These are phyloP conservation scores for Taphrina pruni DNA, from an alignment of 1,139 yeast genomes.

Conservation along the genomic window DNA sequence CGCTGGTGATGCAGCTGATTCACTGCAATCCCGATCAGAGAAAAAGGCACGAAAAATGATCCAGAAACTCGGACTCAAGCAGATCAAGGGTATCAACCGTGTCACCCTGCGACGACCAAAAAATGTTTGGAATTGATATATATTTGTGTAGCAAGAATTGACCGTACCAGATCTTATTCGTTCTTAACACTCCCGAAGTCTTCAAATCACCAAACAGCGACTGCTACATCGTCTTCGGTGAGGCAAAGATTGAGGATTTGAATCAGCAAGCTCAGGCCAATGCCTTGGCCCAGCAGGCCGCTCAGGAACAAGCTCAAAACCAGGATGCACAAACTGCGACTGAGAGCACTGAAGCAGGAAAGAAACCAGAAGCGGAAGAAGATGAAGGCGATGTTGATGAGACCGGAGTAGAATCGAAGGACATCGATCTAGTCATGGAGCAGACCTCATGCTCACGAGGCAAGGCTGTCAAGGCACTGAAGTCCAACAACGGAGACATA, in stretches of 20 bases:
- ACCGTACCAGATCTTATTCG: conserved; percentile 61
- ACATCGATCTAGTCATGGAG: conserved; percentile 47
- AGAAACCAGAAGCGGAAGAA: conserved; percentile 45
- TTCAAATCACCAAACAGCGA: conserved; percentile 89
- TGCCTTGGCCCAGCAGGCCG: conserved; percentile 48
- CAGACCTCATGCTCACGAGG: conserved; percentile 88
- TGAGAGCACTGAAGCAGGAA: conserved; percentile 46
- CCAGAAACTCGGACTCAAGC: conserved; percentile 88
- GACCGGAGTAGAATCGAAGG: conserved; percentile 50
- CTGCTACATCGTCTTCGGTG: conserved; percentile 95
- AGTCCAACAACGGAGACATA: conserved; percentile 63
- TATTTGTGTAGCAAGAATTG: background rate
- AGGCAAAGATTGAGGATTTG: conserved; percentile 92
- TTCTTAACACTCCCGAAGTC: conserved; percentile 93
- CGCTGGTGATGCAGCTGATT: conserved; percentile 31
- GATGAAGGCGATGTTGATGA: conserved; percentile 48
- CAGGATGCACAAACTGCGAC: conserved; percentile 52
- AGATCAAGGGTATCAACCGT: conserved; percentile 89
- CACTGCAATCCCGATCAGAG: conserved; percentile 71
- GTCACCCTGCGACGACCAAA: conserved; percentile 96
- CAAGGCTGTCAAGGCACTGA: conserved; percentile 89
- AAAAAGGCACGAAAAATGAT: conserved; percentile 94
- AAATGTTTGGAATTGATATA: conserved; percentile 58
- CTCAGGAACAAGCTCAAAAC: conserved; percentile 54
- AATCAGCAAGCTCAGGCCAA: conserved; percentile 64